Conservation (phyloP, 148 eudicot genomes). For the Nepenthes mirabilis region DNA sequence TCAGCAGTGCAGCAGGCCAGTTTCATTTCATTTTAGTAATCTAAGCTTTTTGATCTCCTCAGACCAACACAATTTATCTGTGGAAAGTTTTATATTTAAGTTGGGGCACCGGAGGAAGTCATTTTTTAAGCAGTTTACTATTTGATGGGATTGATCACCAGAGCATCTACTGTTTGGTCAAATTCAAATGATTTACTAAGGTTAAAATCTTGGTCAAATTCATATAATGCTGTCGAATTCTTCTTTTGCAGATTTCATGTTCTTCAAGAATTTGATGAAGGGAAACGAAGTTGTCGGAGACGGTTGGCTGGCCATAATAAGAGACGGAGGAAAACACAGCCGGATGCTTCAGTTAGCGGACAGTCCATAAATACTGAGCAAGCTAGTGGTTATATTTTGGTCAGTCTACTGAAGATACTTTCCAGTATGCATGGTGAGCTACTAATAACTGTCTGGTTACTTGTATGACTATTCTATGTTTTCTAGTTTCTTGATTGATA, state of each 20-base stretch:
- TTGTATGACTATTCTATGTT: too few species aligned
- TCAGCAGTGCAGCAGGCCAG: constrained; percentile 91
- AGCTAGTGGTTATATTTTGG: constrained; percentile 39
- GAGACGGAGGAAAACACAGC: constrained; percentile 77
- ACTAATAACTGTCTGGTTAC: too few species aligned
- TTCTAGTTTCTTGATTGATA: neutral
- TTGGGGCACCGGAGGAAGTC: too few species aligned
- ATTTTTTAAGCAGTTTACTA: too few species aligned
- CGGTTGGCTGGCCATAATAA: constrained; percentile 87
- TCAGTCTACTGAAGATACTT: constrained; percentile 58
- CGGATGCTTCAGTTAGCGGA: constrained; percentile 32
- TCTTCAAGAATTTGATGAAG: constrained; percentile 87
- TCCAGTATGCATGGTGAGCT: constrained; percentile 57
- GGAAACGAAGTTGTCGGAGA: constrained; percentile 82
- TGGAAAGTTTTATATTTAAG: too few species aligned
- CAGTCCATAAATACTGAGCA: constrained; percentile 38
- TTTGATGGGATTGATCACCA: too few species aligned
- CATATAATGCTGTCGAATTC: neutral
- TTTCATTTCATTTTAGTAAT: neutral
- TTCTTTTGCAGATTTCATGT: constrained; percentile 55
- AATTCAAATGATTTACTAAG: too few species aligned
- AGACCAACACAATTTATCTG: too few species aligned
- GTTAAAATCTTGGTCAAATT: too few species aligned
- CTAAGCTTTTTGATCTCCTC: neutral
- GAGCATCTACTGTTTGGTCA: too few species aligned